phyloP scores from a whole-genome alignment of 768 basidiomycete genomes.

The Crassisporium funariophilum region DNA sequence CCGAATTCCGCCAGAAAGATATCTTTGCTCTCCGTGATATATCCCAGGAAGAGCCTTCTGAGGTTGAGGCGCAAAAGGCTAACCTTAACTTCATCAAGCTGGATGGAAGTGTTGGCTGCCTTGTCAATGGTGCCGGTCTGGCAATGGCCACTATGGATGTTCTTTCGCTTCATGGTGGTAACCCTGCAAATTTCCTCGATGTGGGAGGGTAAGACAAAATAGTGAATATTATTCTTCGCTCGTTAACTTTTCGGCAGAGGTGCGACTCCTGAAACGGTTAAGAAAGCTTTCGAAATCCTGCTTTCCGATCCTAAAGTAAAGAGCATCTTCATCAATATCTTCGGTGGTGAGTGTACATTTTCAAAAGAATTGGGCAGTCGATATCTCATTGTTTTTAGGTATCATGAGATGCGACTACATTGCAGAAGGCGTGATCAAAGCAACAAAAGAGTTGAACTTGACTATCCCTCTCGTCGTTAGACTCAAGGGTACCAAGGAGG shows the following conservation, averaged over 20 bases:
- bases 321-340: slow-evolving; percentile 99
- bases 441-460: slow-evolving; percentile 87
- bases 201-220: slow-evolving; percentile 98
- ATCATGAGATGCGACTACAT: slow-evolving; percentile 99
- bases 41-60: slow-evolving; percentile 94
- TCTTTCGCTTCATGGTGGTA: slow-evolving; percentile 91
- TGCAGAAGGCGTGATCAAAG: slow-evolving; percentile 97
- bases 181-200: slow-evolving; percentile 98
- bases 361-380: neutral
- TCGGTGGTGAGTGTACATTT: slow-evolving; percentile 60
- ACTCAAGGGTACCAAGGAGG: slow-evolving; percentile 96
- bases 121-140: slow-evolving; percentile 97
- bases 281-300: slow-evolving; percentile 98
- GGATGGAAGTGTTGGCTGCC: slow-evolving; percentile 94
- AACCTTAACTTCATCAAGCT: slow-evolving; percentile 99
- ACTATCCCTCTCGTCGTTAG: slow-evolving; percentile 90
- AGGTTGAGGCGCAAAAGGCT: slow-evolving; percentile 96
- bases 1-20: slow-evolving; percentile 95
- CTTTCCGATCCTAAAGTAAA: slow-evolving; percentile 90
- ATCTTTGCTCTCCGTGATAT: slow-evolving; percentile 88
- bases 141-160: slow-evolving; percentile 99
- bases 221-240: slow-evolving; percentile 15
- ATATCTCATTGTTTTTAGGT: slow-evolving; percentile 38
- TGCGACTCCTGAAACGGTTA: slow-evolving; percentile 98
- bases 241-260: slow-evolving; percentile 52